Evolutionary conservation across 2,329 filamentous ascomycete genomes (phyloP).

Genomic region (Fusarium chaquense): DNA sequence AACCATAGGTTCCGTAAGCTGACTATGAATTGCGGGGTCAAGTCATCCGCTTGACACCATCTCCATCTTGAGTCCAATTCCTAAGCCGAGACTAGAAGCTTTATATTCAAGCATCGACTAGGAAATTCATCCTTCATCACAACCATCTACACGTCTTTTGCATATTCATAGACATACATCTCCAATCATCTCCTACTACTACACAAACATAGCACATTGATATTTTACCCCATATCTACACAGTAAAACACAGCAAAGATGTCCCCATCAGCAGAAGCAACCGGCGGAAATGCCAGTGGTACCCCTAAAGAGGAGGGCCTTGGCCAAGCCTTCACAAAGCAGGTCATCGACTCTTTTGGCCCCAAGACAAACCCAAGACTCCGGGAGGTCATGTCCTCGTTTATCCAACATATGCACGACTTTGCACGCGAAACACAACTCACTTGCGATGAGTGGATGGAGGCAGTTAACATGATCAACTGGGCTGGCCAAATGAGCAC

Average conservation of each 20-base stretch:
- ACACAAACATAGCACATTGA: neutral
- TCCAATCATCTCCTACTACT: neutral
- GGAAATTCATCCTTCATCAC: neutral
- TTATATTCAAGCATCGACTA: constrained; percentile 12
- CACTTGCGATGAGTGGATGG: constrained; percentile 83
- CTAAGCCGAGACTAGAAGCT: constrained; percentile 16
- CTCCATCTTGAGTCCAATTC: neutral
- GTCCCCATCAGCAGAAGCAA: constrained; percentile 54
- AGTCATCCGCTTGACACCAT: constrained; percentile 20
- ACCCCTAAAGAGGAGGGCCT: constrained; percentile 43
- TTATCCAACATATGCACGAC: constrained; percentile 83
- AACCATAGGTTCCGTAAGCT: constrained; percentile 11
- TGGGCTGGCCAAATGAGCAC: constrained; percentile 76
- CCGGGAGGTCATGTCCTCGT: constrained; percentile 73
- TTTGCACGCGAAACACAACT: constrained; percentile 84
- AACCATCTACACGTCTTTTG: neutral
- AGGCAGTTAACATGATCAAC: constrained; percentile 70
- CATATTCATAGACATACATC: too few relatives aligned
- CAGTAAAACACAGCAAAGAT: constrained; percentile 45
- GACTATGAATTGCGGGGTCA: constrained; percentile 33
- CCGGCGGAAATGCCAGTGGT: constrained; percentile 57
- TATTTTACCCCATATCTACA: neutral
- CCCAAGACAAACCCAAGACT: constrained; percentile 76
- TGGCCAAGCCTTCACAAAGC: constrained; percentile 72
- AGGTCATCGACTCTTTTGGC: constrained; percentile 80